Evolutionary conservation across 495 filamentous ascomycete species (phyloP).

Genomic region (Penicillium silybi): DNA sequence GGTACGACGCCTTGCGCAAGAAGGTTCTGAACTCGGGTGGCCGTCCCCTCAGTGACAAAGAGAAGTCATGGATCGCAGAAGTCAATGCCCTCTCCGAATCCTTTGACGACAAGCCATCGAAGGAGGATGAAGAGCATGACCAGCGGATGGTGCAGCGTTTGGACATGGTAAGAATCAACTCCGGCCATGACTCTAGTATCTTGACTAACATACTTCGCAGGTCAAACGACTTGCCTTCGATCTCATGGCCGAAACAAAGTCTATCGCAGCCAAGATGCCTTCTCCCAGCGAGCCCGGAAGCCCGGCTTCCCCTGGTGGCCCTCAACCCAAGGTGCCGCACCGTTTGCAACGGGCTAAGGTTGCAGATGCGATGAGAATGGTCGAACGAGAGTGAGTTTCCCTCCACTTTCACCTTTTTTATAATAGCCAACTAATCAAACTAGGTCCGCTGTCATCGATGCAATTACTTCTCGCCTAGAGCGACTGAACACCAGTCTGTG

Average conservation of each 20-base stretch:
- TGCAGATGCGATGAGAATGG: constrained; percentile 62
- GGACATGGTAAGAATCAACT: constrained; percentile 34
- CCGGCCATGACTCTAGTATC: constrained; percentile 4
- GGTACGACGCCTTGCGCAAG: constrained; percentile 62
- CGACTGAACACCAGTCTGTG: constrained; percentile 33
- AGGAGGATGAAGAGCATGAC: constrained; percentile 22
- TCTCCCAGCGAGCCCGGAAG: constrained; percentile 25
- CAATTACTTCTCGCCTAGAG: constrained; percentile 38
- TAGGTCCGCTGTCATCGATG: constrained; percentile 39
- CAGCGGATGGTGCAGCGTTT: constrained; percentile 29
- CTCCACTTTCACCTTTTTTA: not conserved
- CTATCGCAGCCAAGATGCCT: constrained; percentile 28
- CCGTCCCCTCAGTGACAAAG: constrained; percentile 68
- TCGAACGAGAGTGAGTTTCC: constrained; percentile 60
- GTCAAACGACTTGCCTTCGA: constrained; percentile 46
- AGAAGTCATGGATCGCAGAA: constrained; percentile 64
- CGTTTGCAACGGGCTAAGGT: constrained; percentile 65
- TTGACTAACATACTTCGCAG: constrained; percentile 25
- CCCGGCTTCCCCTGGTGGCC: constrained; percentile 25
- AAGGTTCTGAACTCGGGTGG: constrained; percentile 55
- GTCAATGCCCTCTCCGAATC: constrained; percentile 48
- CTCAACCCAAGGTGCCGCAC: constrained; percentile 54
- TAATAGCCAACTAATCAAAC: constrained; percentile 6
- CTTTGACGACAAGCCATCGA: constrained; percentile 15
- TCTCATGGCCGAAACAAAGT: constrained; percentile 48